phyloP scores from a whole-genome alignment of 768 basidiomycete genomes.

The Dioszegia hungarica region DNA sequence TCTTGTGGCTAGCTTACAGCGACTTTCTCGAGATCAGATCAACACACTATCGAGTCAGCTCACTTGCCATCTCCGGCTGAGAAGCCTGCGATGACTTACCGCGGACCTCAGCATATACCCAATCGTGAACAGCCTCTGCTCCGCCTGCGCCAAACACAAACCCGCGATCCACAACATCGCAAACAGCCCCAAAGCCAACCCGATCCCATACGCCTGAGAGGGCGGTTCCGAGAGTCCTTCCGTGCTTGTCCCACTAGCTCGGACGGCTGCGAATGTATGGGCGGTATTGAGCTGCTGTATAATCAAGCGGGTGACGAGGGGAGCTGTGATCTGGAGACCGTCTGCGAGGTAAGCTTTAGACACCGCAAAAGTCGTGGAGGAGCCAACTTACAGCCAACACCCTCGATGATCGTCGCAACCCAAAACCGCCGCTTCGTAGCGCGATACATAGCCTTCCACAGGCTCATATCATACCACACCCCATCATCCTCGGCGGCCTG shows the following conservation, averaged over 20 bases:
- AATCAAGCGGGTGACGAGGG: constrained; percentile 18
- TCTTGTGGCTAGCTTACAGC: constrained; percentile 38
- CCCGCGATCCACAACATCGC: constrained; percentile 10
- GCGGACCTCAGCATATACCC: constrained; percentile 12
- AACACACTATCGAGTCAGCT: constrained; percentile 35
- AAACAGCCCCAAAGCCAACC: constrained; percentile 12
- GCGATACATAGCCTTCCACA: constrained; percentile 23
- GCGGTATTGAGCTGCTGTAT: constrained; percentile 12
- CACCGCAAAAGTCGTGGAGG: neutral
- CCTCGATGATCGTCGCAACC: constrained; percentile 11
- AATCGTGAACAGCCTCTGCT: constrained; percentile 48
- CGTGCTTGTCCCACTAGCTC: too few species aligned
- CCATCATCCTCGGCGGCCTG: constrained; percentile 27
- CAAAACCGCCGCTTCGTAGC: constrained; percentile 17
- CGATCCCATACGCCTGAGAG: constrained; percentile 17
- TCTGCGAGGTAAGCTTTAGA: constrained; percentile 3
- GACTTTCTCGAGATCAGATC: constrained; percentile 63
- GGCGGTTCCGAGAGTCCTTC: too few species aligned
- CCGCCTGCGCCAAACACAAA: constrained; percentile 41
- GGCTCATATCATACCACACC: constrained; percentile 29
- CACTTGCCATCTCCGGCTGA: too few species aligned
- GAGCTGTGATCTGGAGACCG: constrained; percentile 14
- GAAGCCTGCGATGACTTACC: neutral
- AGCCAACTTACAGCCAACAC: neutral
- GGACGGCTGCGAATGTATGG: too few species aligned